Base-by-base conservation (phyloP, 208 protist genomes). In the Trypanosoma avium region DNA sequence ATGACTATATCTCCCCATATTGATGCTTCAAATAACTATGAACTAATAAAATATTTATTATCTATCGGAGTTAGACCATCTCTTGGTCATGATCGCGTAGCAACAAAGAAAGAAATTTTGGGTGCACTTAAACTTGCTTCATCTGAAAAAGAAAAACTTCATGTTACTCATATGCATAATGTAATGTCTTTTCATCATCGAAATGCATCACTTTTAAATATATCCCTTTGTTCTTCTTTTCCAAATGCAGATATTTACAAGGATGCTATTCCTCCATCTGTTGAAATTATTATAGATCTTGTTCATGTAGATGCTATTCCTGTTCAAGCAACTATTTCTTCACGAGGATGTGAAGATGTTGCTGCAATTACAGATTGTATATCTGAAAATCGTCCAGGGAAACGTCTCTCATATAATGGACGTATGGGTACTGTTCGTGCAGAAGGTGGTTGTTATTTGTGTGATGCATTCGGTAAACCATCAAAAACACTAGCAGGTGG, bases 351-450 rank as follows among this genome's bases (percentile, higher is more conserved):
- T 12, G 62, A 73, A n/a, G 77, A 86, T 32, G 54, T 90, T 22
- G 79, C 84, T 3, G 33, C 86, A n/a, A 86, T 90, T 63, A 81
- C 80, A 0, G 84, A 90, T 65, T 86, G 84, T 57, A 90, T 90
- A 59, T 86, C 84, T 4, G 74, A 74, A 24, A 60, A 86, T 58
- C 49, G 67, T 21, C 75, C 77, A 6, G 80, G 79, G 26, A 86
- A 84, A 68, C 77, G 71, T 29, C 54, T 85, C 7, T 56, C 60
- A 15, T 90, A 90, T 71, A 90, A 90, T 59, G 78, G 80, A 5
- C 79, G 84, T 36, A 56, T 76, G 43, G 72, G 59, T 67, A 70
- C 73, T 35, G 84, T 90, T 26, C 74, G 74, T 38, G 84, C 84
- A 2, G 73, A 78, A 29, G 84, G 84, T 7, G 84, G 69, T 35